These are phyloP conservation scores for Melanomma pulvis-pyrius DNA, from an alignment of 495 filamentous ascomycete species.

Conservation along the genomic window DNA sequence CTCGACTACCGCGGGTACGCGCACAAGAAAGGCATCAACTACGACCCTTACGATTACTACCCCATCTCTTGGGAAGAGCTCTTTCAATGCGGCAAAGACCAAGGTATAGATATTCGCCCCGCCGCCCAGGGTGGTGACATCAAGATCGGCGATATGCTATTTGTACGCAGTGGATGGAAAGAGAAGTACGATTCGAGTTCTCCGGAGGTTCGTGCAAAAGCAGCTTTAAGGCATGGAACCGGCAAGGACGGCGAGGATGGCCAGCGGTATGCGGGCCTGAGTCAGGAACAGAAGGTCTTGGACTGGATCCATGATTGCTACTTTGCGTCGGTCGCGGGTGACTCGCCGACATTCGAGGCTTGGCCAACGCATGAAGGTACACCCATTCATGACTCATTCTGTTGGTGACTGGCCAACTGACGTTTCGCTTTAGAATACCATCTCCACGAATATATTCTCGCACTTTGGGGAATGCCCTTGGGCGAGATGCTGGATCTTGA, in stretches of 20 bases:
- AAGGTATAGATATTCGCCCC: conserved; percentile 59
- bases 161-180: conserved; percentile 69
- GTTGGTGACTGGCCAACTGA: conserved; percentile 2
- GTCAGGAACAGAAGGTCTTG: conserved; percentile 60
- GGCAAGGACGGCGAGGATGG: conserved; percentile 42
- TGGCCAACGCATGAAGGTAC: conserved; percentile 57
- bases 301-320: conserved; percentile 70
- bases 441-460: conserved; percentile 66
- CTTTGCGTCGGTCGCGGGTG: conserved; percentile 64
- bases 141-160: conserved; percentile 65
- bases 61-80: conserved; percentile 64
- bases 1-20: conserved; percentile 59
- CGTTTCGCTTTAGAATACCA: conserved; percentile 36
- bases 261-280: conserved; percentile 58
- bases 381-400: background rate
- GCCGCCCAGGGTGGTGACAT: conserved; percentile 61
- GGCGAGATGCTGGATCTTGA: conserved; percentile 67
- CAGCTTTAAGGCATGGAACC: conserved; percentile 46
- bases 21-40: conserved; percentile 51
- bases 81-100: conserved; percentile 58
- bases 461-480: conserved; percentile 65
- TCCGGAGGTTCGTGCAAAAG: conserved; percentile 47
- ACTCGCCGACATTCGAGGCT: conserved; percentile 63
- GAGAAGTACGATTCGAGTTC: conserved; percentile 55
- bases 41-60: conserved; percentile 60